Base-by-base conservation (phyloP, 495 filamentous ascomycete species). In the Penicillium cosmopolitanum region DNA sequence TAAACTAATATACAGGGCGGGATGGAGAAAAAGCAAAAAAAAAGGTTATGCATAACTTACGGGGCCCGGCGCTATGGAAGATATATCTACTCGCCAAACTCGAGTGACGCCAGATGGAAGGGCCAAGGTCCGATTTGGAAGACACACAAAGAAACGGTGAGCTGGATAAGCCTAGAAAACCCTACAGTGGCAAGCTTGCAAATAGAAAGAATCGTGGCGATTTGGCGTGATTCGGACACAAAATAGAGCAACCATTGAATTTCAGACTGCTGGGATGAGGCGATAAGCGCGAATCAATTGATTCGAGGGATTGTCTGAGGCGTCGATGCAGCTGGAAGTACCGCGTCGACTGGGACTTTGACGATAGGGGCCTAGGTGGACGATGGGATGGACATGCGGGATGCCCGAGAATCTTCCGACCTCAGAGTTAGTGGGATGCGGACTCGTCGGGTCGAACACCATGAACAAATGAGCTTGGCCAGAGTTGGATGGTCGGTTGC, bases 81-180 rank as follows among this genome's bases (percentile, higher is more conserved):
- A 42, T 65, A 55, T 61, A 63, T 64, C 54, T 63, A 63, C 16
- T 55, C 6, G 10, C 6, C 36, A 33, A 34, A 51, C 13, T n/a
- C n/a, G 38, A 44, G 55, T 57, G 55, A 61, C 60, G 56, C 59
- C 63, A 60, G 60, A 56, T 54, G 50, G 60, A 61, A 57, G 67
- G 62, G 60, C 50, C 34, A 62, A 52, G 38, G 40, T 60, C 53
- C 60, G 54, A 55, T 58, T 23, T 31, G 51, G 55, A 38, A 57
- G 55, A n/a, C 12, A 28, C 42, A 48, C 36, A 58, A 65, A 66
- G 43, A 64, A 51, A 69, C 67, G 63, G 63, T 68, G 67, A 62
- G 59, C 44, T 47, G 56, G 53, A 50, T 42, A 57, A 36, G 53
- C 47, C 25, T 23, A 5, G 16, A 46, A 58, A 36, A 50, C 51